Conservation (phyloP, 257 asterid species). For the Salvia splendens region DNA sequence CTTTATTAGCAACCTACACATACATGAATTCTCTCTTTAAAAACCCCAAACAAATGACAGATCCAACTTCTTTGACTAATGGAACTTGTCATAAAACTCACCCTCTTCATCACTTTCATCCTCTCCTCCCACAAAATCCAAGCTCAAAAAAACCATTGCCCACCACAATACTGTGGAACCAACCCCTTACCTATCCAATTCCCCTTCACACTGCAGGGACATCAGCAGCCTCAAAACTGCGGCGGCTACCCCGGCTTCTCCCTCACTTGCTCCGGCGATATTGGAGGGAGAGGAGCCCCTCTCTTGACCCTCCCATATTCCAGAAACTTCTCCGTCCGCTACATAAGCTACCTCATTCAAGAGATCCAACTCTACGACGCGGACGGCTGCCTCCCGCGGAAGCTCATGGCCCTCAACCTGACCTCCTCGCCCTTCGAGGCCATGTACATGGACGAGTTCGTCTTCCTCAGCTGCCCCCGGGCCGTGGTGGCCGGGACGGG, state of each 20-base stretch:
- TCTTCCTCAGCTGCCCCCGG: conserved; percentile 62
- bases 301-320: conserved; percentile 52
- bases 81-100: conserved; percentile 37
- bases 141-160: conserved; percentile 38
- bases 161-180: conserved; percentile 34
- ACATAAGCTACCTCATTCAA: conserved; percentile 53
- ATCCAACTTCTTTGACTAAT: conserved; percentile 37
- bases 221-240: conserved; percentile 41
- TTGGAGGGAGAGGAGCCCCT: not conserved
- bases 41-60: not conserved
- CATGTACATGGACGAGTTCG: conserved; percentile 40
- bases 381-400: conserved; percentile 51
- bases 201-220: conserved; percentile 35
- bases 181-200: conserved; percentile 33
- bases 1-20: not conserved
- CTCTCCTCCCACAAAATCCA: conserved; percentile 23
- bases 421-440: conserved; percentile 55
- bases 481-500: conserved; percentile 15
- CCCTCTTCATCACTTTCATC: conserved; percentile 25
- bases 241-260: conserved; percentile 59
- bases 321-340: conserved; percentile 54
- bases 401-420: conserved; percentile 49
- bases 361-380: conserved; percentile 61
- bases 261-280: conserved; percentile 35
- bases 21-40: conserved; percentile 3